A percentile compares a stretch with the other conserved stretches of the same genome.
Conservation (phyloP, 2,329 filamentous ascomycete genomes). For the Diaporthe destruens region DNA sequence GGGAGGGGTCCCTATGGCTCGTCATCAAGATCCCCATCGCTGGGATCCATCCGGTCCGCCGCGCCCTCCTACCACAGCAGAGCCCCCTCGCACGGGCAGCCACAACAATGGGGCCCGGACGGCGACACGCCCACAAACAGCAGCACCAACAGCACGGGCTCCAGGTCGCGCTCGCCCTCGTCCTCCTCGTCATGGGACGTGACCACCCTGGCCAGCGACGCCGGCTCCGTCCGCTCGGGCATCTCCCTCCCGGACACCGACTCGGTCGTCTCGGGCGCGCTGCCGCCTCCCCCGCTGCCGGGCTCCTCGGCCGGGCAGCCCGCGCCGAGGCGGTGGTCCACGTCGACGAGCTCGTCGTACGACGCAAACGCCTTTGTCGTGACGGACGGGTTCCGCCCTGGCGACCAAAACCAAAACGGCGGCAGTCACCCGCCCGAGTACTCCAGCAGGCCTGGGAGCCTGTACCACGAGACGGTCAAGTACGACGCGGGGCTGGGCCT, state of each 20-base stretch:
- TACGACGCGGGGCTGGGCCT: conserved; percentile 36
- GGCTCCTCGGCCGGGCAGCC: conserved; percentile 12
- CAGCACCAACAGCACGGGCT: conserved; percentile 4
- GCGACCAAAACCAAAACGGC: too few species aligned
- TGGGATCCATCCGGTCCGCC: conserved; percentile 31
- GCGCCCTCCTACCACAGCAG: conserved; percentile 33
- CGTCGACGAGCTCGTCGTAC: conserved; percentile 41
- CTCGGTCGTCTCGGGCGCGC: conserved; percentile 21
- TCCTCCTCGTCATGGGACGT: conserved; percentile 26
- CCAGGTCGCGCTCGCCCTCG: conserved; percentile 24
- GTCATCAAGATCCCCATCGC: conserved; percentile 32
- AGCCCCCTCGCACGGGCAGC: background rate
- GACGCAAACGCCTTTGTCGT: conserved; percentile 38
- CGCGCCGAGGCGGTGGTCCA: conserved; percentile 39
- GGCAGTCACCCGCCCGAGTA: conserved; percentile 16
- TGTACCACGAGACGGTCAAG: conserved; percentile 41
- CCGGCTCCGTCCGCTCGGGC: conserved; percentile 32
- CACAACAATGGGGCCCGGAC: background rate
- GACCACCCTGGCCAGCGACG: conserved; percentile 38
- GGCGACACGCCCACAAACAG: background rate
- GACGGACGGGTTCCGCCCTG: conserved; percentile 36
- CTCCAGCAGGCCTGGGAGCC: conserved; percentile 38
- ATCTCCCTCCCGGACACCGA: conserved; percentile 29
- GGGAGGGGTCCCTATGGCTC: conserved; percentile 1
- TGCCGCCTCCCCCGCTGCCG: conserved; percentile 27